phyloP scores from a whole-genome alignment of 1,284 basidiomycete genomes.

The Trichosporon sp. region DNA sequence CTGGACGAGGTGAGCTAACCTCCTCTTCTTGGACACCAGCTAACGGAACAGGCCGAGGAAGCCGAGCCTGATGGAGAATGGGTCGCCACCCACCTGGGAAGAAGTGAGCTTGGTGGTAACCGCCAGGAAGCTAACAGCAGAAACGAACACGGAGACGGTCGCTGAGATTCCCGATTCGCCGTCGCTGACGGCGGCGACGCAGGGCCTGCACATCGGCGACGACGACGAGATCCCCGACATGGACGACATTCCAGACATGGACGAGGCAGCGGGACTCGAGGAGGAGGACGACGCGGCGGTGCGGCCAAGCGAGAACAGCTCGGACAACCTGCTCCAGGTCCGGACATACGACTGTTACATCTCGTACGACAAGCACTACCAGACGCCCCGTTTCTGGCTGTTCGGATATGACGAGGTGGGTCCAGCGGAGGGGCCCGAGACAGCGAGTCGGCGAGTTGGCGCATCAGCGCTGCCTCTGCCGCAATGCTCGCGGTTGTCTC shows the following conservation, averaged over 20 bases:
- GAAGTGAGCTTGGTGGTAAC: conserved; percentile 39
- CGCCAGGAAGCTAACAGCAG: conserved; percentile 26
- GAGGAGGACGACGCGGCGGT: conserved; percentile 68
- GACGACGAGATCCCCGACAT: conserved; percentile 71
- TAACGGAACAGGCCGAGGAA: conserved; percentile 47
- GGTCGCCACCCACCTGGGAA: conserved; percentile 59
- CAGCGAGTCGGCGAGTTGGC: too few species aligned
- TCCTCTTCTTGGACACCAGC: not conserved
- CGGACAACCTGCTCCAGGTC: conserved; percentile 82
- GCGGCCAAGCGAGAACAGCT: conserved; percentile 26
- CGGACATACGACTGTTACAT: conserved; percentile 99
- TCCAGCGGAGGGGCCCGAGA: not conserved
- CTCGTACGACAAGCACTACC: conserved; percentile 97
- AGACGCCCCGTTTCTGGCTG: conserved; percentile 92
- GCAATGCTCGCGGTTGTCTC: too few species aligned
- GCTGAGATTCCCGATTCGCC: conserved; percentile 52
- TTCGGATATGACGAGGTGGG: conserved; percentile 80
- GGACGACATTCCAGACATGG: conserved; percentile 92
- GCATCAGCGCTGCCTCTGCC: not conserved
- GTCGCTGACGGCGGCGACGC: conserved; percentile 47
- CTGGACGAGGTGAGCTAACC: conserved; percentile 52
- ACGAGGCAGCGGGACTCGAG: conserved; percentile 71
- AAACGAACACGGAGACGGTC: conserved; percentile 44
- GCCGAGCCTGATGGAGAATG: conserved; percentile 57
- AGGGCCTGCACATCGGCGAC: conserved; percentile 55